phyloP scores from a whole-genome alignment of 2,329 filamentous ascomycete genomes.

The Penicillium palitans region DNA sequence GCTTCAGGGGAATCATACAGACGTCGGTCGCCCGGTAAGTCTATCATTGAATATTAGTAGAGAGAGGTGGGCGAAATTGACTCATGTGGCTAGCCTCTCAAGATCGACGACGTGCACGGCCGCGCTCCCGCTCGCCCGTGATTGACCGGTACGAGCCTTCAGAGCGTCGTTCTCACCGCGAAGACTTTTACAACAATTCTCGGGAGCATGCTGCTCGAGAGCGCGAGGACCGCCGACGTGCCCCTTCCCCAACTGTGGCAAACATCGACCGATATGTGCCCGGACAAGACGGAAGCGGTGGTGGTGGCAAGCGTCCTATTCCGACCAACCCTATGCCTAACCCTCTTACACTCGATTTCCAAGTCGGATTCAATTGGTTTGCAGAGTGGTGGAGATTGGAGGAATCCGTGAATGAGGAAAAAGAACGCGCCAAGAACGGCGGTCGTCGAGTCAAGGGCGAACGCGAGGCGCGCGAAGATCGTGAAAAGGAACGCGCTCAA shows the following conservation, averaged over 20 bases:
- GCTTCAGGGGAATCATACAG: conserved; percentile 44
- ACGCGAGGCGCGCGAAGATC: conserved; percentile 62
- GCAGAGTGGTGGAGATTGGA: conserved; percentile 68
- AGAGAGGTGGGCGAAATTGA: not conserved
- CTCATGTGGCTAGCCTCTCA: conserved; percentile 32
- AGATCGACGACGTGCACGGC: conserved; percentile 48
- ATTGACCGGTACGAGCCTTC: conserved; percentile 67
- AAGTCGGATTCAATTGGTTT: conserved; percentile 68
- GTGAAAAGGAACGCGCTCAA: conserved; percentile 61
- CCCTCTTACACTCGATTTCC: conserved; percentile 63
- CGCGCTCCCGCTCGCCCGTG: conserved; percentile 61
- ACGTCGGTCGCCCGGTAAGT: conserved; percentile 50
- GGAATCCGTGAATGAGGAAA: conserved; percentile 63
- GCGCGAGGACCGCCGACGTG: conserved; percentile 59
- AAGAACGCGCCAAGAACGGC: conserved; percentile 61
- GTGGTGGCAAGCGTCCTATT: conserved; percentile 49
- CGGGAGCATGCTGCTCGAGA: conserved; percentile 49
- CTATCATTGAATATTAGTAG: not conserved
- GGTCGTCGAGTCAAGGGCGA: conserved; percentile 62
- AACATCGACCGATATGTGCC: conserved; percentile 67
- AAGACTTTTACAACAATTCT: conserved; percentile 56
- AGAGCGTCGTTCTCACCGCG: conserved; percentile 51
- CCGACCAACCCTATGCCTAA: conserved; percentile 60
- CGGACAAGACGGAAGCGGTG: conserved; percentile 55
- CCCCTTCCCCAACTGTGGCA: conserved; percentile 57